Evolutionary conservation across 2,329 filamentous ascomycete genomes (phyloP), one percentile per base, ranked within the genome.

Genomic region (Pseudocercospora musae): DNA sequence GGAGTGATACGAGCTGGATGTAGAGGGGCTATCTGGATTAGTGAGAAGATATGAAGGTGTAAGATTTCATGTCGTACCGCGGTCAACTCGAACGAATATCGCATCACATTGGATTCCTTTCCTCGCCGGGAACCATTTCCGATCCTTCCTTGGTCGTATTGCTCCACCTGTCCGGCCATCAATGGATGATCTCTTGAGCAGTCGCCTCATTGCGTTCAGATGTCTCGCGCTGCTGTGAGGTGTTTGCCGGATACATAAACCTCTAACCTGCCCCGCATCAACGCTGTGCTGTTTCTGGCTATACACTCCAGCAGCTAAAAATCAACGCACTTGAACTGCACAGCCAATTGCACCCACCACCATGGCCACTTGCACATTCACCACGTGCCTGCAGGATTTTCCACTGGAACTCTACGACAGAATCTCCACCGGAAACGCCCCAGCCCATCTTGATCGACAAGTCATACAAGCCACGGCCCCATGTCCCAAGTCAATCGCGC

Each of bases 1-100:
- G 90, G 89, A 49, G 84, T 93, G 7, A 97, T 99, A 70, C 84
- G 93, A 58, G 86, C 90, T n/a, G 95, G 95, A 1, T 99, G 95
- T 77, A 85, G 90, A 66, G 89, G 91, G 0, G 95, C 95, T 0
- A 99, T 99, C 66, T 96, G 92, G 89, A 86, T 96, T 53, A 96
- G 87, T 73, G 90, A 94, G 79, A 84, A 83, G 68, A 84, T 90
- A 59, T 91, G 37, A 40, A 37, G 3, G 15, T 1, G 76, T 74
- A 37, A 58, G 13, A 3, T 20, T 21, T 11, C 15, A 46, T 21
- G 18, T 15, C 1, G 18, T 5, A 48, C 3, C 6, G 33, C 33
- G 13, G n/a, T 37, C 5, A 6, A 37, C 11, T n/a, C 13, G 13
- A 37, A 37, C 13, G 31, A 5, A 29, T 8, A 2, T 9, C 9